These are phyloP conservation scores for Phytophthora pinifolia DNA, from an alignment of 352 stramenopile species.

Conservation along the genomic window DNA sequence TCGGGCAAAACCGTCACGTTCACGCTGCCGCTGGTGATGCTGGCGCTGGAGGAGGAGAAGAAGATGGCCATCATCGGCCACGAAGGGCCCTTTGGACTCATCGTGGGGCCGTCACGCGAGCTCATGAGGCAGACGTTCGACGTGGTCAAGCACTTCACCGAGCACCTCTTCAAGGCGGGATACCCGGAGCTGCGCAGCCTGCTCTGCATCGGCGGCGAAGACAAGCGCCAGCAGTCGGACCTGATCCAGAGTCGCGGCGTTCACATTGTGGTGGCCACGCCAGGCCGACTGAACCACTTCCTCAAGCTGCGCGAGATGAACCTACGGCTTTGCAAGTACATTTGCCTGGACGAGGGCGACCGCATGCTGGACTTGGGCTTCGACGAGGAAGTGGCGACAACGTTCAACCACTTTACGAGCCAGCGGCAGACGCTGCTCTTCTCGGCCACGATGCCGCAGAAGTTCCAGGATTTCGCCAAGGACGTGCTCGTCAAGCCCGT, in stretches of 20 bases:
- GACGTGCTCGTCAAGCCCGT: conserved; percentile 95
- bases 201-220: conserved; percentile 96
- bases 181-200: conserved; percentile 90
- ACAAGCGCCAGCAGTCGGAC: conserved; percentile 92
- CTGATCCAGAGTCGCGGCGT: conserved; percentile 87
- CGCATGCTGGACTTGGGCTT: conserved; percentile 97
- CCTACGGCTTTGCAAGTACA: conserved; percentile 95
- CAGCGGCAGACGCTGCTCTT: conserved; percentile 99
- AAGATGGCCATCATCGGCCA: conserved; percentile 92
- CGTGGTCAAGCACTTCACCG: conserved; percentile 94
- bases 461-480: conserved; percentile 99
- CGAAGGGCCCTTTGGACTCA: conserved; percentile 97
- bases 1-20: conserved; percentile 99
- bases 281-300: conserved; percentile 96
- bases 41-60: conserved; percentile 96
- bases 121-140: conserved; percentile 98
- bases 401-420: conserved; percentile 97
- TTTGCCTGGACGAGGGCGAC: conserved; percentile 98
- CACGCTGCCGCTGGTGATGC: conserved; percentile 96
- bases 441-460: conserved; percentile 98
- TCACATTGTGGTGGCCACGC: conserved; percentile 97
- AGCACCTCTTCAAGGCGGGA: conserved; percentile 59
- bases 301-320: conserved; percentile 95
- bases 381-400: conserved; percentile 92
- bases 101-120: conserved; percentile 96